Percentiles rank a stretch among this genome's conserved stretches.
Conservation (phyloP, 2,329 filamentous ascomycete genomes). For the Biscogniauxia marginata region DNA sequence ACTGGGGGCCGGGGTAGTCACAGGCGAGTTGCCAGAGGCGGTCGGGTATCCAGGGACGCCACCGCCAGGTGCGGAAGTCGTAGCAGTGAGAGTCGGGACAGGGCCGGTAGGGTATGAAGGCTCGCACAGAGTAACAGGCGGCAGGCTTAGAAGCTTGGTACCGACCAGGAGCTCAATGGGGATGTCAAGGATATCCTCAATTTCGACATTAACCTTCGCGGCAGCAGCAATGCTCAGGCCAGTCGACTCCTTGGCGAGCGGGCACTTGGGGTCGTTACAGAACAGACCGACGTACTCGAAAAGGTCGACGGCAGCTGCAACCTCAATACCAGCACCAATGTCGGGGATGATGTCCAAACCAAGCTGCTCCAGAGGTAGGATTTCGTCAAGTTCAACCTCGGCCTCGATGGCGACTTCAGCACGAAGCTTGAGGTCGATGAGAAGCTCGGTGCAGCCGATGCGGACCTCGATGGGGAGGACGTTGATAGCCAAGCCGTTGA, state of each 20-base stretch:
- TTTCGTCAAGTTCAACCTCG: slow-evolving; percentile 30
- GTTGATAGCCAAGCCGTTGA: slow-evolving; percentile 48
- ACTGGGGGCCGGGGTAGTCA: slow-evolving; percentile 3
- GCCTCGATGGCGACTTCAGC: slow-evolving; percentile 43
- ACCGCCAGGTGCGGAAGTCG: slow-evolving; percentile 1
- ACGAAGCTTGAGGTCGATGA: slow-evolving; percentile 50
- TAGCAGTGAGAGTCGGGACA: slow-evolving; percentile 12
- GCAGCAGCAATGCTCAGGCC: slow-evolving; percentile 40
- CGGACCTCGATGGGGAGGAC: slow-evolving; percentile 46
- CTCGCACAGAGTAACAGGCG: slow-evolving; percentile 38
- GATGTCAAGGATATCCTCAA: slow-evolving; percentile 38
- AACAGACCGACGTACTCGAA: slow-evolving; percentile 51
- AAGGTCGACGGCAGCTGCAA: slow-evolving; percentile 50
- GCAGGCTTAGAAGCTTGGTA: slow-evolving; percentile 38
- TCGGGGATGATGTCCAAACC: slow-evolving; percentile 25
- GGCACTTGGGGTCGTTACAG: slow-evolving; percentile 37
- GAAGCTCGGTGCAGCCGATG: slow-evolving; percentile 44
- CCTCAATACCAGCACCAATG: slow-evolving; percentile 41
- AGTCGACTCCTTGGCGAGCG: slow-evolving; percentile 37
- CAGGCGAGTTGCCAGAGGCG: slow-evolving; percentile 2
- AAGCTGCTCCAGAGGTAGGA: slow-evolving; percentile 25
- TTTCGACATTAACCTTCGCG: slow-evolving; percentile 32
- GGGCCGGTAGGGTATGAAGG: slow-evolving; percentile 16
- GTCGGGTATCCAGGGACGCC: not conserved
- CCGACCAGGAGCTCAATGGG: slow-evolving; percentile 41